Evolutionary conservation across 2,329 filamentous ascomycete species (phyloP), one percentile per base, ranked within the genome.

Genomic region (Fusarium xylarioides): DNA sequence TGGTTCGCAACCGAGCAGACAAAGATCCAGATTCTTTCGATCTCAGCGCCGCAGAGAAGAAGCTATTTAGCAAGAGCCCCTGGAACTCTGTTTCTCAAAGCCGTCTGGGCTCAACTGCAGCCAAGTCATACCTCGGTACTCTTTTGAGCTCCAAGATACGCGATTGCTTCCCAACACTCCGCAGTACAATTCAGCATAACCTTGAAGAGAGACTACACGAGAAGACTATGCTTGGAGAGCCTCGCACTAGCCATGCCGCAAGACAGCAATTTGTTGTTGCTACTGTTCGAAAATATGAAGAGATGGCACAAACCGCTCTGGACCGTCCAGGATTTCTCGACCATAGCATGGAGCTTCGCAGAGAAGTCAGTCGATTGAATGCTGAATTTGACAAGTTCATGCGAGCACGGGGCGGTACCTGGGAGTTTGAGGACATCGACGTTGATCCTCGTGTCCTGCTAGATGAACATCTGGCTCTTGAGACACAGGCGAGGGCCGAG

Each of bases 81-180:
- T 83, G 81, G 82, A 68, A 63, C 28, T 53, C 66, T 0, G 76
- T 82, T 3, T 71, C 66, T 1, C 32, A 63, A 2, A 34, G 68
- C 0, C 76, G 79, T 18, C 74, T 79, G 11, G 81, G 81, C 1
- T 80, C 80, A 10, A 26, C 53, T 2, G 78, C 77, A 32, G 71
- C 82, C 11, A 80, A 80, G 35, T 69, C 63, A 5, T 76, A 80
- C 30, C 76, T 83, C 0, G 78, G 77, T 4, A 70, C 50, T 4
- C 63, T 83, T 14, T 71, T 83, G 14, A 80, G 81, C 42, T 79
- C 78, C 23, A 80, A 79, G 53, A 83, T 85, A 46, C 74, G 76
- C 6, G 68, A 64, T 0, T 80, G 79, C 16, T 85, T 84, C 64
- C 78, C 77, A 1, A 69, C 61, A 1, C 73, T 83, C 19, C 73